phyloP scores from a whole-genome alignment of 2,329 filamentous ascomycete genomes.

The Fusarium buxicola region DNA sequence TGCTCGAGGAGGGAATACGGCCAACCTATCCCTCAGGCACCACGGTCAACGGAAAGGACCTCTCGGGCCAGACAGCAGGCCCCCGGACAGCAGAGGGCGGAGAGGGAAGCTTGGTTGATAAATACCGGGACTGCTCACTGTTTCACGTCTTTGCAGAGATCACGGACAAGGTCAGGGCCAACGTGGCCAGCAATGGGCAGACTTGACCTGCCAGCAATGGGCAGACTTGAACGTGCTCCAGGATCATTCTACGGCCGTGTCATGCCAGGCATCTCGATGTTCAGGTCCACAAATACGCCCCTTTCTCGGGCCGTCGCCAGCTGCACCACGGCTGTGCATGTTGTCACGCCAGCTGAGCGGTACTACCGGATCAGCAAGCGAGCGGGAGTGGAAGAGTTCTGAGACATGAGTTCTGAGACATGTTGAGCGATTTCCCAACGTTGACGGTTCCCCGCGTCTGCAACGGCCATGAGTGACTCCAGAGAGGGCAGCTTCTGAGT shows the following conservation, averaged over 20 bases:
- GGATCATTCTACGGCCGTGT: slow-evolving; percentile 1
- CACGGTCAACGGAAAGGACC: slow-evolving; percentile 66
- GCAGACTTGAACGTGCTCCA: not conserved
- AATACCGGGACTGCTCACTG: slow-evolving; percentile 79
- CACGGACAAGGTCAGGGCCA: slow-evolving; percentile 57
- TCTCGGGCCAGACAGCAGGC: no score
- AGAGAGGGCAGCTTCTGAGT: no score
- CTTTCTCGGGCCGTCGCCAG: slow-evolving; percentile 32
- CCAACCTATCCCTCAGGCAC: slow-evolving; percentile 79
- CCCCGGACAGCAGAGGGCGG: slow-evolving; percentile 9
- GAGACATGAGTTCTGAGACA: no score
- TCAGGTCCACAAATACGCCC: slow-evolving; percentile 21
- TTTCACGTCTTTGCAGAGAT: slow-evolving; percentile 76
- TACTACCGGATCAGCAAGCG: slow-evolving; percentile 5
- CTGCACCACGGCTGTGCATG: slow-evolving; percentile 13
- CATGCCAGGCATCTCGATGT: slow-evolving; percentile 5
- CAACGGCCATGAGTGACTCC: not conserved
- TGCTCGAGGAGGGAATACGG: slow-evolving; percentile 79
- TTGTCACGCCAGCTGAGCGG: slow-evolving; percentile 18
- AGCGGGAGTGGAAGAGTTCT: not conserved
- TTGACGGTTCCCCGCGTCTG: not conserved
- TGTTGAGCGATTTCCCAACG: no score
- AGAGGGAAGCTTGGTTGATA: slow-evolving; percentile 68
- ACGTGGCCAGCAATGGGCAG: slow-evolving; percentile 28
- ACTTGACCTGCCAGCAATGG: slow-evolving; percentile 25